Percentiles rank a stretch among this genome's conserved stretches.
phyloP scores from a whole-genome alignment of 225 moss, liverwort and hornwort genomes.

The Anthoceros angustus region DNA sequence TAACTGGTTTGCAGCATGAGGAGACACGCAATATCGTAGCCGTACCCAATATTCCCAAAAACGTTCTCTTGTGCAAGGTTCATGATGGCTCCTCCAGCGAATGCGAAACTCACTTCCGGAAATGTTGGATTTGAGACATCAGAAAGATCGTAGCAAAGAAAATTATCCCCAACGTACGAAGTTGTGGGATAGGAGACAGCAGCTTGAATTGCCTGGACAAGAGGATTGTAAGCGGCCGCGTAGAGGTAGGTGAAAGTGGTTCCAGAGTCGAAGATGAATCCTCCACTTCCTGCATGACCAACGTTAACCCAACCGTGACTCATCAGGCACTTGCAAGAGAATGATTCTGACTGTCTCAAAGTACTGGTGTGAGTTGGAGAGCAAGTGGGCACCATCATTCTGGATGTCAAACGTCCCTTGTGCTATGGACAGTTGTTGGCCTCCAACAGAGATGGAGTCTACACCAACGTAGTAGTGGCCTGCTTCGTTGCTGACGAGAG shows the following conservation, averaged over 20 bases:
- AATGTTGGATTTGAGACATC: slow-evolving; percentile 18
- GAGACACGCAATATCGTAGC: slow-evolving; percentile 30
- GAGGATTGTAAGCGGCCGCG: slow-evolving; percentile 21
- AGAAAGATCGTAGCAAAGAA: slow-evolving; percentile 26
- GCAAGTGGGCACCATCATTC: too few relatives aligned
- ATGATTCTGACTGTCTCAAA: not conserved
- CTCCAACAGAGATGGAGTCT: slow-evolving; percentile 25
- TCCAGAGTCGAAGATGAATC: slow-evolving; percentile 50
- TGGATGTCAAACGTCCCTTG: slow-evolving; percentile 27
- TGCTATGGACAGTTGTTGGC: slow-evolving; percentile 26
- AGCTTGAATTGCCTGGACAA: slow-evolving; percentile 28
- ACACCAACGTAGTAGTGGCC: slow-evolving; percentile 39
- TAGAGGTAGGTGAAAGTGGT: slow-evolving; percentile 39
- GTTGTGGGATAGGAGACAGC: slow-evolving; percentile 16
- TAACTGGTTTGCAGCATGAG: slow-evolving; percentile 22
- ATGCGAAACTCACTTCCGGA: slow-evolving; percentile 35
- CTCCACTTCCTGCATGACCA: slow-evolving; percentile 27
- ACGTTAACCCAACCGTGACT: not conserved
- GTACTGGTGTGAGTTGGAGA: not conserved
- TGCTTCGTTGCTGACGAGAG: slow-evolving; percentile 22
- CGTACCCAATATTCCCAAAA: slow-evolving; percentile 34
- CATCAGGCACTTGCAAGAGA: not conserved
- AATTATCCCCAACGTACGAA: slow-evolving; percentile 10
- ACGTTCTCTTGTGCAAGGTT: slow-evolving; percentile 22
- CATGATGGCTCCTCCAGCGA: slow-evolving; percentile 37